Conservation (phyloP, 768 basidiomycete genomes). For the Phlegmacium glaucopus region DNA sequence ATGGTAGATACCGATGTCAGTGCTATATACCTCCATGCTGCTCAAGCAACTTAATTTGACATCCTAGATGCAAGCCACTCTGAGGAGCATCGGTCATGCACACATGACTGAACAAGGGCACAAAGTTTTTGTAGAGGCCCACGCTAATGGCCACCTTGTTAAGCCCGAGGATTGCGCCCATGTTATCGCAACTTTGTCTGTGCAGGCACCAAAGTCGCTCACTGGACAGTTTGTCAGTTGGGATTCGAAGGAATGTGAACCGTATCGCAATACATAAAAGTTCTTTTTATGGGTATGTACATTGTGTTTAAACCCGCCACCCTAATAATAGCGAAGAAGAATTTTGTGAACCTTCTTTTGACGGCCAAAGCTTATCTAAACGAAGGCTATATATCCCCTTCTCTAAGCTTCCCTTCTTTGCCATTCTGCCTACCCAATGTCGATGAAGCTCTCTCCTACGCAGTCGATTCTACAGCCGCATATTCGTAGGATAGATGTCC, state of each 20-base stretch:
- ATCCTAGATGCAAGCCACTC: slow-evolving; percentile 63
- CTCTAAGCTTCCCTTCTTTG: not conserved
- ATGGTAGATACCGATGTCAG: slow-evolving; percentile 80
- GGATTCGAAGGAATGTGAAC: slow-evolving; percentile 67
- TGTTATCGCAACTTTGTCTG: slow-evolving; percentile 73
- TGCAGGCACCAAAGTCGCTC: slow-evolving; percentile 58
- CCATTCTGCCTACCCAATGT: not conserved
- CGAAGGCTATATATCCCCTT: not conserved
- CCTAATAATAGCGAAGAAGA: not conserved
- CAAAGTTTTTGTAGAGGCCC: slow-evolving; percentile 51
- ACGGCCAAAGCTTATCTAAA: not conserved
- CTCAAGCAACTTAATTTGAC: not conserved
- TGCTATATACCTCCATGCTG: slow-evolving; percentile 14
- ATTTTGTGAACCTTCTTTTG: not conserved
- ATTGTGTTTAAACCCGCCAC: slow-evolving; percentile 2
- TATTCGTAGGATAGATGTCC: slow-evolving; percentile 55
- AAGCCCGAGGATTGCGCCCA: slow-evolving; percentile 71
- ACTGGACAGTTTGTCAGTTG: slow-evolving; percentile 82
- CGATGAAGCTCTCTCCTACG: not conserved
- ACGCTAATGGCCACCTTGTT: slow-evolving; percentile 67
- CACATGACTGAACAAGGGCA: slow-evolving; percentile 57
- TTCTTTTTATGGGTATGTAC: not conserved
- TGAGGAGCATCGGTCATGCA: slow-evolving; percentile 49
- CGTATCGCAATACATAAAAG: slow-evolving; percentile 37
- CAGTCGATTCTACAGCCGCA: slow-evolving; percentile 1